Conservation (phyloP, 2,329 filamentous ascomycete genomes). For the Pseudogymnoascus sp. region DNA sequence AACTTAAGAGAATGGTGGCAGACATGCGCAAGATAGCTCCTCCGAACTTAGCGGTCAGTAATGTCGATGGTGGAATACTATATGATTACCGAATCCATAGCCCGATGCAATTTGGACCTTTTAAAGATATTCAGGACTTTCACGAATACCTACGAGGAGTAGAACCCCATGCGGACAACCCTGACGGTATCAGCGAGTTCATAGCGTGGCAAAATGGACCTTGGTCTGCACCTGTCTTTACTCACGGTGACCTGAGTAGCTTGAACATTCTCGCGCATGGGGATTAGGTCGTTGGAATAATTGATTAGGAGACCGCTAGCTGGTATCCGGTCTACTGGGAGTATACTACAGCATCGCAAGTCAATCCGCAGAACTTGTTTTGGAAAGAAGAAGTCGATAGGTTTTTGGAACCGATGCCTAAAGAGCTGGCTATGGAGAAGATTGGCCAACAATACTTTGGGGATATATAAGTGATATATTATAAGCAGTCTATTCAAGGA, state of each 20-base stretch:
- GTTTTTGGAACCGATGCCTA: constrained; percentile 31
- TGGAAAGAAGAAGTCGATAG: constrained; percentile 33
- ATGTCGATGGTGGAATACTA: not conserved
- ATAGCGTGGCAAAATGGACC: constrained; percentile 14
- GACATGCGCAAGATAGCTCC: not conserved
- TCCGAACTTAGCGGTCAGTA: not conserved
- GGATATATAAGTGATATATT: constrained; percentile 19
- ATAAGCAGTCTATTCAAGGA: not conserved
- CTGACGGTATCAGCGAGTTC: constrained; percentile 11
- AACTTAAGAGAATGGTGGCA: constrained; percentile 23
- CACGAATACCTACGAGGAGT: constrained; percentile 26
- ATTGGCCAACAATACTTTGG: constrained; percentile 31
- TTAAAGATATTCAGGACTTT: constrained; percentile 26
- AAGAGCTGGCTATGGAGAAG: constrained; percentile 33
- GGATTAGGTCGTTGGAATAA: constrained; percentile 30
- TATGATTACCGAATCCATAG: not conserved
- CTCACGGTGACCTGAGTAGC: constrained; percentile 12
- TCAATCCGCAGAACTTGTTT: constrained; percentile 32
- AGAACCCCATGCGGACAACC: constrained; percentile 10
- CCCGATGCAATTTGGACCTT: constrained; percentile 24
- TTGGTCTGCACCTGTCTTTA: constrained; percentile 13
- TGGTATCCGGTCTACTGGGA: constrained; percentile 35
- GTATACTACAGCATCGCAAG: constrained; percentile 29
- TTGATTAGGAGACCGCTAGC: constrained; percentile 40
- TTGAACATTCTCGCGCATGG: constrained; percentile 10